Evolutionary conservation across 2,329 filamentous ascomycete genomes (phyloP), one percentile per base, ranked within the genome.

Genomic region (Coniochaeta prunicola): DNA sequence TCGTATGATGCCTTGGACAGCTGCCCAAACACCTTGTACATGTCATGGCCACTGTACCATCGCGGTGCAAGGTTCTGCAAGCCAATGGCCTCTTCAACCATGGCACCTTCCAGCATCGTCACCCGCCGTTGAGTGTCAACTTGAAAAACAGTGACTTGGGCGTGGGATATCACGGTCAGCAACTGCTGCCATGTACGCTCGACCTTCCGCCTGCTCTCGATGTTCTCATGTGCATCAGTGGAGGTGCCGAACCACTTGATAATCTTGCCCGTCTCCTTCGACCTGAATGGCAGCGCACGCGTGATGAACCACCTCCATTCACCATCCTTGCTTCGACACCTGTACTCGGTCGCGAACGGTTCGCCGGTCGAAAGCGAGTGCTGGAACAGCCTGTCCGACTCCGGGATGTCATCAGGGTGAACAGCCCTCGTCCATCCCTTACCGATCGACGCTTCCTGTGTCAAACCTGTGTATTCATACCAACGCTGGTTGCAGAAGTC

Each of bases 201-300:
- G 17, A 87, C 87, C 55, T 80, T 80, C 61, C 88, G 78, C 60
- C 88, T 85, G 15, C 87, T 82, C 66, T 89, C 80, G 3, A 92
- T 86, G 48, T 85, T 79, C 61, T 92, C 88, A 66, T 92, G 86
- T 19, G 92, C 88, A 63, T 93, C 89, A 13, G 89, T 92, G 66
- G 87, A 91, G 1, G 88, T 91, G 74, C 88, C 90, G 65, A 90
- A 91, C 89, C 89, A 92, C 67, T 89, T 91, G 60, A 90, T 78
- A 55, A 92, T 90, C 54, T 80, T 75, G 1, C 87, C 88, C 0
- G 82, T 83, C 50, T 86, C 80, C 61, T 80, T 81, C 60, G 90
- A 84, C 40, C 79, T 79, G 65, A 91, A 78, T 0, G 90, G 88
- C 15, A 89, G 70, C 1, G 89, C 90, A 48, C 88, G 80, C 12